Evolutionary conservation across 1,284 basidiomycete species (phyloP).

Genomic region (Hypsizygus ulmarius): DNA sequence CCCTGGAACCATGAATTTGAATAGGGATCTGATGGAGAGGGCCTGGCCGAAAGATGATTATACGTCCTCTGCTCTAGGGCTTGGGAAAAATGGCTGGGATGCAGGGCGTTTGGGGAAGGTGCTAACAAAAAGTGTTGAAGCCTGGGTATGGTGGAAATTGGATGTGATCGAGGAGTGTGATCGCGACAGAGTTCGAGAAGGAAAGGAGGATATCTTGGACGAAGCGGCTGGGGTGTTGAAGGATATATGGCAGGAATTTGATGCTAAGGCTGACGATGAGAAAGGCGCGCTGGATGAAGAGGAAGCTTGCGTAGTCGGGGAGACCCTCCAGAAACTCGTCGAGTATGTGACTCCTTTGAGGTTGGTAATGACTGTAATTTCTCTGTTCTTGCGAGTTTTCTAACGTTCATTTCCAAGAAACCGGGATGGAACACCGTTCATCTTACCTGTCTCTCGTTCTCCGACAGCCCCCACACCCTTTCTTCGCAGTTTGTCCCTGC

Average conservation of each 20-base stretch:
- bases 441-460: constrained; percentile 52
- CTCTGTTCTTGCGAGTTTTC: constrained; percentile 11
- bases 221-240: constrained; percentile 66
- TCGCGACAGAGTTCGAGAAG: constrained; percentile 28
- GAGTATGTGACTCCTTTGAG: constrained; percentile 54
- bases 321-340: constrained; percentile 54
- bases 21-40: constrained; percentile 60
- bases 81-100: constrained; percentile 52
- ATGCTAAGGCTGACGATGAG: constrained; percentile 55
- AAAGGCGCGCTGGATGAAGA: constrained; percentile 57
- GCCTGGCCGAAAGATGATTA: constrained; percentile 67
- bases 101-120: constrained; percentile 54
- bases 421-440: constrained; percentile 47
- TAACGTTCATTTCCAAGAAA: constrained; percentile 38
- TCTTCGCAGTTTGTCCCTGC: constrained; percentile 53
- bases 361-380: constrained; percentile 37
- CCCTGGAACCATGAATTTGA: constrained; percentile 55
- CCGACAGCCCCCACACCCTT: constrained; percentile 53
- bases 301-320: constrained; percentile 60
- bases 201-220: constrained; percentile 58
- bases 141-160: constrained; percentile 51
- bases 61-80: constrained; percentile 30
- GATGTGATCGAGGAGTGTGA: constrained; percentile 20
- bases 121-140: constrained; percentile 48
- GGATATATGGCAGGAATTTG: constrained; percentile 70